A percentile compares a stretch with the other conserved stretches of the same genome.
Evolutionary conservation across 441 rosid genomes (phyloP).

Genomic region (Erysimum cheiri): DNA sequence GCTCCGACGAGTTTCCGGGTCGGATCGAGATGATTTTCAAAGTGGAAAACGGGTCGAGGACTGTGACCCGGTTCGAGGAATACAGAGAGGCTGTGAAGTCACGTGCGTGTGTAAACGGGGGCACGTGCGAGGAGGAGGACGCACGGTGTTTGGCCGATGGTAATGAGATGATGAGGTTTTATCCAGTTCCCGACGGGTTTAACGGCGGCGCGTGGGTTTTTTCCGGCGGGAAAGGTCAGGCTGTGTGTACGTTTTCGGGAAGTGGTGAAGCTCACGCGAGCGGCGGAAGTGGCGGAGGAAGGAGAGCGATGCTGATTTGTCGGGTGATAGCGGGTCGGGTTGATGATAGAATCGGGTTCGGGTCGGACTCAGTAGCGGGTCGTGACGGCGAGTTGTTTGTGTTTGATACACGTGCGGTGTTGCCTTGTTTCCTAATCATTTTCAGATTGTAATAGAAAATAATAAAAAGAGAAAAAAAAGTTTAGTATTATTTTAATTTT

Average conservation of each 20-base stretch:
- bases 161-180: conserved; percentile 92
- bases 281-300: conserved; percentile 70
- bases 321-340: conserved; percentile 87
- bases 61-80: conserved; percentile 79
- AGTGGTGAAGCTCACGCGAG: conserved; percentile 77
- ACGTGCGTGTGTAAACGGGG: conserved; percentile 40
- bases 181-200: conserved; percentile 52
- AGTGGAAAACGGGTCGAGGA: conserved; percentile 73
- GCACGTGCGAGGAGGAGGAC: conserved; percentile 58
- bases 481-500: too few species aligned
- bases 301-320: conserved; percentile 80
- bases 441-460: conserved; percentile 69
- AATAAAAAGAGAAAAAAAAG: too few species aligned
- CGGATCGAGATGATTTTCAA: conserved; percentile 80
- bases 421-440: conserved; percentile 86
- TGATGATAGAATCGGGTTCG: conserved; percentile 49
- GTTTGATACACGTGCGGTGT: conserved; percentile 75
- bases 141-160: conserved; percentile 86
- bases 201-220: conserved; percentile 60
- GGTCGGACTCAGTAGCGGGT: conserved; percentile 73
- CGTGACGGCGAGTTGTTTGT: conserved; percentile 74
- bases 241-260: conserved; percentile 75
- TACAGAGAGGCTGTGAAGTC: conserved; percentile 71
- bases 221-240: conserved; percentile 55
- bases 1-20: conserved; percentile 65